Base-by-base conservation (phyloP, 768 basidiomycete genomes). In the Lyophyllum shimeji region DNA sequence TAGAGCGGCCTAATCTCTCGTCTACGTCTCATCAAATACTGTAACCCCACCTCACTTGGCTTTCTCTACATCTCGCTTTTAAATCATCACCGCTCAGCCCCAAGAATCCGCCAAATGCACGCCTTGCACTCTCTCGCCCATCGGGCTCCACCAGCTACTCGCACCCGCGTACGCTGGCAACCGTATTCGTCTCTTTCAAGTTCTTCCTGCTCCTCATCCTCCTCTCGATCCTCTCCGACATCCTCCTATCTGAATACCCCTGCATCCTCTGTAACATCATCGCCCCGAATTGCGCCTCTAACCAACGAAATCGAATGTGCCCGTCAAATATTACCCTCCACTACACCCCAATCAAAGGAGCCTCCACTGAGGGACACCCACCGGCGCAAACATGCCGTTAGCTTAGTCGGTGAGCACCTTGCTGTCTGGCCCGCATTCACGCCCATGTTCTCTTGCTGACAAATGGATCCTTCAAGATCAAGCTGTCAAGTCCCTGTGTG, bases 121-220 rank as follows among this genome's bases (percentile, higher is more conserved):
- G 68, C 74, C 13, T 53, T 76, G 1, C 76, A 81, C 52, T 70
- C 84, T 9, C 72, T 89, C 53, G 81, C 89, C 75, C 87, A 89
- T 68, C 75, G 89, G 77, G 87, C 86, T 37, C 83, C 85, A 43
- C 82, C 85, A 58, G 80, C 83, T 1, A 76, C 87, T 56, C 84
- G 89, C 62, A 74, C 85, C 48, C 76, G 87, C 69, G 76, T 85
- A 63, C 86, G 90, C 63, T 92, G 90, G 89, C 90, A 91, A 74
- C 90, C 90, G 62, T 93, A 91, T 70, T 72, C 76, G 60, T 67
- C 83, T 50, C 69, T 78, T 52, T 66, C 72, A 52, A 71, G 71
- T 44, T 64, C 79, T 43, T 71, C 77, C 23, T 70, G 68, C 44
- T 72, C 75, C 23, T 63, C 68, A 49, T 69, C 69, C 48, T 67